A percentile compares a stretch with the other conserved stretches of the same genome.
These are phyloP conservation scores for Rhizopogon sp. DNA, from an alignment of 768 basidiomycete species.

Conservation along the genomic window DNA sequence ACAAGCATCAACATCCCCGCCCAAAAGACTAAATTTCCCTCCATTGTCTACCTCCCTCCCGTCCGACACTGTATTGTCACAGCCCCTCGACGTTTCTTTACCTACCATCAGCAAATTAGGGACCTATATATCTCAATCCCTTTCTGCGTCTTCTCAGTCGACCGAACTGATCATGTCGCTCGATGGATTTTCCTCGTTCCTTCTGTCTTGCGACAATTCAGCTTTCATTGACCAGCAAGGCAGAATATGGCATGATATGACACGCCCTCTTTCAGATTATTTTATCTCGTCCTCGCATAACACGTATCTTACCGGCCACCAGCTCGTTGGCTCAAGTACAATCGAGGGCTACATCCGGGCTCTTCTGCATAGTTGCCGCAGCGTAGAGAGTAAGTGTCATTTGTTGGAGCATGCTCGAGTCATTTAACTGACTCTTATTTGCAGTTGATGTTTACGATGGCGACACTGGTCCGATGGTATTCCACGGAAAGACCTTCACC, in stretches of 20 bases:
- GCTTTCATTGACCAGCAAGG: slow-evolving; percentile 48
- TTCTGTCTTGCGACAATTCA: slow-evolving; percentile 75
- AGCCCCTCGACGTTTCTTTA: background rate
- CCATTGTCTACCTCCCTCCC: slow-evolving; percentile 3
- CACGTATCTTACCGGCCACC: slow-evolving; percentile 84
- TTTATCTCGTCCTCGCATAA: slow-evolving; percentile 90
- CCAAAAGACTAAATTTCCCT: background rate
- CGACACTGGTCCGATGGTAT: slow-evolving; percentile 77
- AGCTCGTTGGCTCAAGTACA: slow-evolving; percentile 83
- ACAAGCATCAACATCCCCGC: background rate
- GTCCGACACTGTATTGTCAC: background rate
- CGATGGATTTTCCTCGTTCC: slow-evolving; percentile 72
- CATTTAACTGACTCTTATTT: background rate
- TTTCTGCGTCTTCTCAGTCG: slow-evolving; percentile 1
- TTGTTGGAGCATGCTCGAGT: background rate
- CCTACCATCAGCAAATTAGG: background rate
- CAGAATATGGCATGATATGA: slow-evolving; percentile 79
- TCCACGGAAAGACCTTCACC: slow-evolving; percentile 87
- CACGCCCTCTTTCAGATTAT: slow-evolving; percentile 80
- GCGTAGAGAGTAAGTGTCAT: slow-evolving; percentile 76
- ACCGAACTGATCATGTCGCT: slow-evolving; percentile 34
- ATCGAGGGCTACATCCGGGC: slow-evolving; percentile 93
- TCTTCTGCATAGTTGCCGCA: slow-evolving; percentile 84
- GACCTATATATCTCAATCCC: slow-evolving; percentile 1
- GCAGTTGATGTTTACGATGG: slow-evolving; percentile 93